phyloP scores from a whole-genome alignment of 2,329 filamentous ascomycete genomes.

The Periconia sp. region DNA sequence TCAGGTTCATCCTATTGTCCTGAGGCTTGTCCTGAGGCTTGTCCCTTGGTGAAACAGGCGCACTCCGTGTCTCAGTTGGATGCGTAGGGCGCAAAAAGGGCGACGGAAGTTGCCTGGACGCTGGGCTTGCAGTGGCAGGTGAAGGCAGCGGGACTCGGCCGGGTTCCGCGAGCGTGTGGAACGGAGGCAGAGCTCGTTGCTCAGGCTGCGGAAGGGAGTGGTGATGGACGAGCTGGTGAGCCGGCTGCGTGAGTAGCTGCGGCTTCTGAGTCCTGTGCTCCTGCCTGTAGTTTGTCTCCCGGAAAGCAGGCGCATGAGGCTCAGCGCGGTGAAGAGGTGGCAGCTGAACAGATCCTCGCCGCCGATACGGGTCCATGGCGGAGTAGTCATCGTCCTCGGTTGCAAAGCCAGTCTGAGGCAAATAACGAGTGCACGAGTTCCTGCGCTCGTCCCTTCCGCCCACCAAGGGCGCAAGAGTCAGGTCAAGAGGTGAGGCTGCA shows the following conservation, averaged over 20 bases:
- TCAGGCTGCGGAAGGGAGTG: slow-evolving; percentile 37
- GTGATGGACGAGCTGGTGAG: slow-evolving; percentile 37
- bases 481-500: slow-evolving; percentile 54
- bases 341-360: slow-evolving; percentile 40
- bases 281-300: slow-evolving; percentile 29
- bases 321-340: slow-evolving; percentile 38
- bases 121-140: slow-evolving; percentile 33
- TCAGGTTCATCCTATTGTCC: slow-evolving; percentile 40
- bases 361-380: slow-evolving; percentile 31
- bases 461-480: slow-evolving; percentile 45
- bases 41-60: slow-evolving; percentile 40
- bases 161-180: slow-evolving; percentile 40
- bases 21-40: slow-evolving; percentile 28
- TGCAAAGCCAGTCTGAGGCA: slow-evolving; percentile 47
- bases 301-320: slow-evolving; percentile 24
- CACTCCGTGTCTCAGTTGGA: slow-evolving; percentile 31
- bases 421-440: slow-evolving; percentile 42
- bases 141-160: slow-evolving; percentile 30
- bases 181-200: slow-evolving; percentile 40
- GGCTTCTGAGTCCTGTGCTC: slow-evolving; percentile 31
- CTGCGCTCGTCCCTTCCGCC: slow-evolving; percentile 45
- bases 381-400: slow-evolving; percentile 42
- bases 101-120: slow-evolving; percentile 38
- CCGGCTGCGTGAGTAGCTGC: slow-evolving; percentile 40
- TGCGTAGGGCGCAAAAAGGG: slow-evolving; percentile 30